phyloP scores from a whole-genome alignment of 371 early-diverging fungal genomes.

The Mucor indicus region DNA sequence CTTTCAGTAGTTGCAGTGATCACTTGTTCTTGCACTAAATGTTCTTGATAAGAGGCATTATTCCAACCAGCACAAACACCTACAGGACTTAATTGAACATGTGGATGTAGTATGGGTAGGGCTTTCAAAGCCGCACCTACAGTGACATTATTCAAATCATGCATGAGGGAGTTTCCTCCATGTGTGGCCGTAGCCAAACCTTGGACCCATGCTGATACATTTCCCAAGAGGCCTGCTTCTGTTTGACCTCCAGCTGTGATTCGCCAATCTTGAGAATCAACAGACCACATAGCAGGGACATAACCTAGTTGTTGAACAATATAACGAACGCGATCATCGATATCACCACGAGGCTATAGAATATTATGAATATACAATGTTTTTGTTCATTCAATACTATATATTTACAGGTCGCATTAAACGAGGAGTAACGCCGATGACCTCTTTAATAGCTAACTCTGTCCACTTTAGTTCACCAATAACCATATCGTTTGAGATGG shows the following conservation, averaged over 20 bases:
- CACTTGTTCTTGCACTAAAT: too few relatives aligned
- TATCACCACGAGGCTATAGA: slow-evolving; percentile 48
- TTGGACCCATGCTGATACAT: slow-evolving; percentile 47
- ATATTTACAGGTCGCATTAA: slow-evolving; percentile 56
- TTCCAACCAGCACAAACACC: slow-evolving; percentile 34
- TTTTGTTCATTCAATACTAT: not conserved
- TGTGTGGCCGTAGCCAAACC: slow-evolving; percentile 30
- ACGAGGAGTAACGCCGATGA: slow-evolving; percentile 56
- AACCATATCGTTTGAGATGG: slow-evolving; percentile 54
- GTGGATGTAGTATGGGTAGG: slow-evolving; percentile 42
- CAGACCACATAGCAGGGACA: slow-evolving; percentile 45
- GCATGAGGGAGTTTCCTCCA: slow-evolving; percentile 57
- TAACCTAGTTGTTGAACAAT: slow-evolving; percentile 43
- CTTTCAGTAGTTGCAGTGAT: too few relatives aligned
- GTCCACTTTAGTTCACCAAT: slow-evolving; percentile 64
- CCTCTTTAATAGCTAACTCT: slow-evolving; percentile 52
- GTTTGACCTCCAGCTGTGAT: slow-evolving; percentile 26
- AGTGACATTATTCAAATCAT: slow-evolving; percentile 51
- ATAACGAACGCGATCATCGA: slow-evolving; percentile 52
- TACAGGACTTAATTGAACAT: slow-evolving; percentile 38
- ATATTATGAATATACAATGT: not conserved
- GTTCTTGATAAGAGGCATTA: slow-evolving; percentile 34
- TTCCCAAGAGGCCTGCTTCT: slow-evolving; percentile 33
- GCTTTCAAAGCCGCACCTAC: slow-evolving; percentile 61
- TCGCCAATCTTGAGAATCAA: slow-evolving; percentile 50